phyloP scores from a whole-genome alignment of 108 stramenopile genomes.

The Chaetoceros tenuissimus region DNA sequence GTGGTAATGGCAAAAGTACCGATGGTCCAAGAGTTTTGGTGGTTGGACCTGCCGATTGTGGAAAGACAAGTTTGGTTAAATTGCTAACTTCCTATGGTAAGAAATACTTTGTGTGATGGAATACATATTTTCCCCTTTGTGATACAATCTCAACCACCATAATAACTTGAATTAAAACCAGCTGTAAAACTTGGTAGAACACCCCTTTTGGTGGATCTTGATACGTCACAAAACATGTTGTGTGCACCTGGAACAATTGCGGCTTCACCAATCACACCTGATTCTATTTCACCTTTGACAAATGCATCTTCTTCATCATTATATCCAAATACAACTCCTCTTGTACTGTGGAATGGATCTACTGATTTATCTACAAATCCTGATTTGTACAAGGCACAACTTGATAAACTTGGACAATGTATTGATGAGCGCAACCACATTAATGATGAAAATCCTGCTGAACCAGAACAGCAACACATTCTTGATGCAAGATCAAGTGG shows the following conservation, averaged over 20 bases:
- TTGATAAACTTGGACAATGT: slow-evolving; percentile 41
- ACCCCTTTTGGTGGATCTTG: slow-evolving; percentile 75
- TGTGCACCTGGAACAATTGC: slow-evolving; percentile 70
- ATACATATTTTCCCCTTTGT: too few species aligned
- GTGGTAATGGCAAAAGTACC: background rate
- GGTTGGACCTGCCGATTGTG: slow-evolving; percentile 70
- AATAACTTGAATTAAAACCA: too few species aligned
- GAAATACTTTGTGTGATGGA: background rate
- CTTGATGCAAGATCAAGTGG: slow-evolving; percentile 62
- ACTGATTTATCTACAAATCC: slow-evolving; percentile 30
- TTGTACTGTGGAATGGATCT: slow-evolving; percentile 74
- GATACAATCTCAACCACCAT: too few species aligned
- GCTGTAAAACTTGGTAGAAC: slow-evolving; percentile 74
- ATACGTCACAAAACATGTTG: slow-evolving; percentile 65
- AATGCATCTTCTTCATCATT: slow-evolving; percentile 54
- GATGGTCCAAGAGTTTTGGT: slow-evolving; percentile 77
- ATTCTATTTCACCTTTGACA: slow-evolving; percentile 41
- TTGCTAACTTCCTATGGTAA: slow-evolving; percentile 54
- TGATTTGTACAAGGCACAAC: slow-evolving; percentile 71
- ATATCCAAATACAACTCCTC: slow-evolving; percentile 40
- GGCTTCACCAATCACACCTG: slow-evolving; percentile 45
- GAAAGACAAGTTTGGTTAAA: slow-evolving; percentile 67
- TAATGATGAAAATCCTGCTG: slow-evolving; percentile 31
- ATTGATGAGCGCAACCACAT: slow-evolving; percentile 46
- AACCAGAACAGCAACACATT: too few species aligned